Percentiles rank a stretch among this genome's conserved stretches.
Conservation (phyloP, 2,329 filamentous ascomycete species). For the Colletotrichum chlorophyti region DNA sequence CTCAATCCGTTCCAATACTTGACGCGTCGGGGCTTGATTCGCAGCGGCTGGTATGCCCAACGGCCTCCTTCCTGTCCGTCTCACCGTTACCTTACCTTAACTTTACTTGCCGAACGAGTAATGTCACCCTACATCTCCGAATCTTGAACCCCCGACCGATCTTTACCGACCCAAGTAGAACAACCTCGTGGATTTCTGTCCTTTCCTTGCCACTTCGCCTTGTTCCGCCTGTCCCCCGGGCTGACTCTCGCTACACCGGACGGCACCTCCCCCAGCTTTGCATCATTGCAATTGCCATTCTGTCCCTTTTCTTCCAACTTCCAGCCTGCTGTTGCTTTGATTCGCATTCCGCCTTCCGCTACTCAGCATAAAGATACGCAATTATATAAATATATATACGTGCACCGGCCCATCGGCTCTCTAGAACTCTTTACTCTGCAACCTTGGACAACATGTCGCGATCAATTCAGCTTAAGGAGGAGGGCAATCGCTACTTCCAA, state of each 20-base stretch:
- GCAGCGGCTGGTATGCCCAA: conserved; percentile 7
- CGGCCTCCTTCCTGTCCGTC: neutral
- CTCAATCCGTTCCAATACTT: neutral
- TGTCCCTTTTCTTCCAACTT: neutral
- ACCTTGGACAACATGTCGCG: conserved; percentile 33
- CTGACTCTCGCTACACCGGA: neutral
- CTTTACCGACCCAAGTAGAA: neutral
- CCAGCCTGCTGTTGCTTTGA: neutral
- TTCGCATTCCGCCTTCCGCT: too few relatives aligned
- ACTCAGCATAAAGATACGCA: too few relatives aligned
- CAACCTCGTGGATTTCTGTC: neutral
- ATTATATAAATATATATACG: neutral
- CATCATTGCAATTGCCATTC: neutral
- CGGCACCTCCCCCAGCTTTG: neutral
- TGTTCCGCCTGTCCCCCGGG: neutral
- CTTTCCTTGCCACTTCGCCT: neutral
- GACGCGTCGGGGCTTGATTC: conserved; percentile 2
- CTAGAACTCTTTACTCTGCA: too few relatives aligned
- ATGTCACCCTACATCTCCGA: neutral
- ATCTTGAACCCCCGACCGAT: neutral
- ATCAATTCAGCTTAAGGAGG: conserved; percentile 55
- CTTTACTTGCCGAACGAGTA: neutral
- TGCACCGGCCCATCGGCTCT: too few relatives aligned
- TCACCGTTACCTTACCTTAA: neutral
- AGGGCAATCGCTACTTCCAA: conserved; percentile 71